Conservation (phyloP, 163 green algal species). For the Chlorella variabilis region DNA sequence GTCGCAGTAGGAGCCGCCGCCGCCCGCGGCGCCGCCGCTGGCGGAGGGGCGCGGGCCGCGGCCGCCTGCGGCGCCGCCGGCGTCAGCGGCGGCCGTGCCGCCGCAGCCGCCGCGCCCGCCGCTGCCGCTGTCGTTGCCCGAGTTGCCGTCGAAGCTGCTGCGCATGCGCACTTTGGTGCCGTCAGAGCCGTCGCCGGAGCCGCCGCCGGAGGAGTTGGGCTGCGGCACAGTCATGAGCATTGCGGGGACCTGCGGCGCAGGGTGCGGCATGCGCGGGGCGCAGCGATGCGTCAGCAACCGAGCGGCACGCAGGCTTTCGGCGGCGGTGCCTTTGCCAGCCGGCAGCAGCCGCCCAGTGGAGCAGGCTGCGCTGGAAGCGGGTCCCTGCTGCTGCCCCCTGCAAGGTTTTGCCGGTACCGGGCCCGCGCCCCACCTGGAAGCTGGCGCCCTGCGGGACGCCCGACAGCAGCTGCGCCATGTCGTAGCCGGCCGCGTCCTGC, state of each 20-base stretch:
- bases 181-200: slow-evolving; percentile 10
- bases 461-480: not conserved
- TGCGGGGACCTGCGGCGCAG: not conserved
- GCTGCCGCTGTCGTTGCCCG: not conserved
- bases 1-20: not conserved
- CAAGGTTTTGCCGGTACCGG: too few species aligned
- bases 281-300: too few species aligned
- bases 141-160: not conserved
- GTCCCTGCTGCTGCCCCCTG: too few species aligned
- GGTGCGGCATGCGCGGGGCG: too few species aligned
- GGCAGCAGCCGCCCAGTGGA: too few species aligned
- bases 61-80: not conserved
- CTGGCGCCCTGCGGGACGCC: too few species aligned
- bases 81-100: not conserved
- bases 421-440: not conserved
- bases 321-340: too few species aligned
- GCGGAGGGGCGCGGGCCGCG: not conserved
- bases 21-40: not conserved
- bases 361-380: too few species aligned
- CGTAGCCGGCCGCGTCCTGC: too few species aligned
- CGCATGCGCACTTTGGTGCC: slow-evolving; percentile 19
- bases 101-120: not conserved
- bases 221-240: not conserved
- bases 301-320: too few species aligned
- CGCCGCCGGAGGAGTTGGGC: not conserved